Evolutionary conservation across 2,329 filamentous ascomycete species (phyloP), one percentile per base, ranked within the genome.

Genomic region (Cladophialophora psammophila): DNA sequence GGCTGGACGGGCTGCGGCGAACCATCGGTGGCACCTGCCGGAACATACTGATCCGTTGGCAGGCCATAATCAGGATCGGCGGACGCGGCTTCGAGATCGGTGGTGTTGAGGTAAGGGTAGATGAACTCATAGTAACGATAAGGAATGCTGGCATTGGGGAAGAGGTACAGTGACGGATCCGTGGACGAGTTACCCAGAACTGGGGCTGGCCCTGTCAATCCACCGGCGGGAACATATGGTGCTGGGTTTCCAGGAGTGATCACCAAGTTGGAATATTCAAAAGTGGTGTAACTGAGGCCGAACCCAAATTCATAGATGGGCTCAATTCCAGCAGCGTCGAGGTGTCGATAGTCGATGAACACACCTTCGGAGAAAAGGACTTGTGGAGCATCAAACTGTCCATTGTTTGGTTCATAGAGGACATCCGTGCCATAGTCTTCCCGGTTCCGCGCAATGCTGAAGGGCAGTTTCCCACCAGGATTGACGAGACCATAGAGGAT

Each of bases 401-500:
- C 87, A 56, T 86, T 85, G 78, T 88, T 89, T 42, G 86, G 82
- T 66, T 82, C 76, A 72, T 86, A 87, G 60, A 89, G 77, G 45
- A 90, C 73, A 64, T 86, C 81, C 4, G 82, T 81, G 15, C 86
- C 86, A 68, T 87, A 90, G 59, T 85, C 81, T 58, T 81, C 79
- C 32, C 81, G 82, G 12, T 80, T 79, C 70, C 78, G 78, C 45
- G 85, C 87, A 77, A 87, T 83, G 57, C 87, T 89, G 78, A 90
- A 89, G 13, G 86, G 85, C 6, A 85, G 78, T 79, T 89, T 89
- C 72, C 81, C 87, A 63, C 85, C 85, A 15, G 87, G 87, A 76
- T 88, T 89, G 74, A 86, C 81, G 61, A 82, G 81, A 65, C 91
- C 91, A 76, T 91, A 93, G 7, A 93, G 83, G 26, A 93, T 82